phyloP scores from a whole-genome alignment of 2,329 filamentous ascomycete genomes.

The Colletotrichum siamense region DNA sequence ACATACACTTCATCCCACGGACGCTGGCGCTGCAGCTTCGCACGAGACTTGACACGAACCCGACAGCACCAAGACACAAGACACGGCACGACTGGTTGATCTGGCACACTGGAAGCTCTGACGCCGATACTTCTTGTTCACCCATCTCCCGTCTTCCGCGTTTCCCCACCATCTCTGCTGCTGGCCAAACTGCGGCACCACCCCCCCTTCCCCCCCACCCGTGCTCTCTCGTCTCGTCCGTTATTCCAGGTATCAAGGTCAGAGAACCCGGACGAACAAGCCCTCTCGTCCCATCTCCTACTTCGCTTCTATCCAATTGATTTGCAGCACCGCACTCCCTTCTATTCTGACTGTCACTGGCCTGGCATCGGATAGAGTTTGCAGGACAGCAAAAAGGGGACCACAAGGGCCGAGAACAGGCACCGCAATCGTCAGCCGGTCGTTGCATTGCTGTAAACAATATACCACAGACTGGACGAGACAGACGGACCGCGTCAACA shows the following conservation, averaged over 20 bases:
- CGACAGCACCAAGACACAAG: neutral
- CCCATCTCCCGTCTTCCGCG: constrained; percentile 4
- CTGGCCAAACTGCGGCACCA: neutral
- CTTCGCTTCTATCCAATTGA: constrained; percentile 4
- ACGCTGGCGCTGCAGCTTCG: neutral
- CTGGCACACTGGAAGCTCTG: constrained; percentile 1
- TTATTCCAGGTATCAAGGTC: constrained; percentile 7
- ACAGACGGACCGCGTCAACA: constrained; percentile 2
- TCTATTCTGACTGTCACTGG: neutral
- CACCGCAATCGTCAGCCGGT: neutral
- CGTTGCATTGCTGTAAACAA: constrained; percentile 4
- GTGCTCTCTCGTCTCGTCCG: neutral
- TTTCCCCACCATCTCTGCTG: constrained; percentile 13
- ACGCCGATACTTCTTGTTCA: constrained; percentile 9
- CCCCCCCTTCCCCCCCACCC: neutral
- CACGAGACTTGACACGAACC: neutral
- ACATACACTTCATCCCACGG: neutral
- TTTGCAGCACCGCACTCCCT: neutral
- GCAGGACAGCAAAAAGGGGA: neutral
- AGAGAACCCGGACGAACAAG: constrained; percentile 15
- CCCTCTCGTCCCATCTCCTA: constrained; percentile 11
- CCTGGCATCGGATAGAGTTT: constrained; percentile 13
- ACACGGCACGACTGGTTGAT: neutral
- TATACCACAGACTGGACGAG: constrained; percentile 9
- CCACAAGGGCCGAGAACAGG: neutral